Percentiles rank a stretch among this genome's conserved stretches.
phyloP scores from a whole-genome alignment of 106 monocot species.

The Vanilla planifolia region DNA sequence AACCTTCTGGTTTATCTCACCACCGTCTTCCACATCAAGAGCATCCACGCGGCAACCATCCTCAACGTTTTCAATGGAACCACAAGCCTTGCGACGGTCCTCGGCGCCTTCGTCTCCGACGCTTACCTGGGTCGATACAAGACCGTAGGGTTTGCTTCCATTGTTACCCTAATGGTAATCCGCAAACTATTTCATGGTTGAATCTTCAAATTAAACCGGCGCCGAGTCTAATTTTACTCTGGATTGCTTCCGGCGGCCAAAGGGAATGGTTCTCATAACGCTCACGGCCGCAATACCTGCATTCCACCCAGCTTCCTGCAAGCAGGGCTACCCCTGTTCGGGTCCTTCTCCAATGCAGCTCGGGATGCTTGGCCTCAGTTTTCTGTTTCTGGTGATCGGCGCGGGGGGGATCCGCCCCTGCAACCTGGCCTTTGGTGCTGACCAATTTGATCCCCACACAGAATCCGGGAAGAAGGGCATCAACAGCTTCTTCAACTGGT shows the following conservation, averaged over 20 bases:
- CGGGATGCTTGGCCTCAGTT: conserved; percentile 24
- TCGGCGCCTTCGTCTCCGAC: conserved; percentile 56
- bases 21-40: conserved; percentile 47
- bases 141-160: conserved; percentile 26
- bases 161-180: conserved; percentile 36
- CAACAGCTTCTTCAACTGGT: conserved; percentile 92
- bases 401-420: conserved; percentile 81
- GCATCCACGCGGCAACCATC: conserved; percentile 29
- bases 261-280: conserved; percentile 39
- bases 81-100: conserved; percentile 47
- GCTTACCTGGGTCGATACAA: conserved; percentile 48
- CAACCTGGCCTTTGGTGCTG: conserved; percentile 71
- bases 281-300: conserved; percentile 40
- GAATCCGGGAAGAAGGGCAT: conserved; percentile 46
- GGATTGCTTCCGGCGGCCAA: too few species aligned
- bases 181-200: too few species aligned
- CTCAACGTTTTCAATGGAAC: conserved; percentile 50
- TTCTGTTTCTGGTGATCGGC: conserved; percentile 38
- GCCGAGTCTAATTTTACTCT: too few species aligned
- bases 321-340: conserved; percentile 8
- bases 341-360: conserved; percentile 16
- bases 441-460: conserved; percentile 67
- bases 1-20: conserved; percentile 59
- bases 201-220: too few species aligned
- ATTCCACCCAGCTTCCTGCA: conserved; percentile 55